Evolutionary conservation across 495 filamentous ascomycete species (phyloP), one percentile per base, ranked within the genome.

Genomic region (Aspergillus olivimuriae): DNA sequence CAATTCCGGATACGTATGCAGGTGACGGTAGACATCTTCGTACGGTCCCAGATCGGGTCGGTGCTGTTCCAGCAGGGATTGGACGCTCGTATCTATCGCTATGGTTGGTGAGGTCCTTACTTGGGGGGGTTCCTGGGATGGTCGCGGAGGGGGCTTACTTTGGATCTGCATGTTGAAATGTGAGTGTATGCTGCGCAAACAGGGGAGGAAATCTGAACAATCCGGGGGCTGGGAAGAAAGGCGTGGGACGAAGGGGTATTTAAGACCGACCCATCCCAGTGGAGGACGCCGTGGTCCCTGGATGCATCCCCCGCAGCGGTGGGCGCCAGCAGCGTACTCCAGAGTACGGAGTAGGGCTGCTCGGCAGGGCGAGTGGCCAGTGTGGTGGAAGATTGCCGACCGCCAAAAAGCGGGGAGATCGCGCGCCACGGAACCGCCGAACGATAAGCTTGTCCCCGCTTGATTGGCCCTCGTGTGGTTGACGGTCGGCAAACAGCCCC

Each of bases 1-100:
- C 31, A 81, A 59, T 39, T 78, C 76, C n/a, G 77, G 75, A 32
- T 69, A 34, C 19, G 44, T 40, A 48, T 79, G 76, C 12, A 78
- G 47, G 12, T 70, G 38, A 28, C 67, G 66, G 53, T 76, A 77
- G 32, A 73, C 36, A 10, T 47, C 51, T 50, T 76, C 72, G 48
- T 66, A 76, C 0, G 39, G 52, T 2, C 39, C 39, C 4, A 76
- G 51, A 34, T 66, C 55, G 4, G 65, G 65, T 3, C 60, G 53
- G 47, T 55, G 46, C 15, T 41, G 37, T 6, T 58, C 46, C 39
- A 61, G 30, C 26, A 60, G 43, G 16, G 30, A 26, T 17, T 36
- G 35, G 11, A 59, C 18, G 30, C 26, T 15, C 7, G 37, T 44
- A 21, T 46, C 39, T 4, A 34, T 28, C 24, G 5, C 6, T 28